A percentile compares a stretch with the other conserved stretches of the same genome.
These are phyloP conservation scores for Cyberlindnera amylophila DNA, from an alignment of 805 yeast species.

Conservation along the genomic window DNA sequence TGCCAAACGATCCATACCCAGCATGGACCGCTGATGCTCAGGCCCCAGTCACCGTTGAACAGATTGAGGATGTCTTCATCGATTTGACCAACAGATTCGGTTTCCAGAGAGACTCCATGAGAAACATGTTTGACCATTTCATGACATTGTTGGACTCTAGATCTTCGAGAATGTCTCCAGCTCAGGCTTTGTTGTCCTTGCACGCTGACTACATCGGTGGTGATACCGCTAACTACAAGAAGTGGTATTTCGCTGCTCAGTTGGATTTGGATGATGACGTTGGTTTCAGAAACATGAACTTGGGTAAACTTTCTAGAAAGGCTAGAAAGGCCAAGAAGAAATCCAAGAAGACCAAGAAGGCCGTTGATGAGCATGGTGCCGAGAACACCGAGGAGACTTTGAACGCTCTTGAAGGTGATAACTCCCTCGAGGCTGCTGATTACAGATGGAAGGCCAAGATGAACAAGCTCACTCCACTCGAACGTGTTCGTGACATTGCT, in stretches of 20 bases:
- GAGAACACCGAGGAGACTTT: conserved; percentile 57
- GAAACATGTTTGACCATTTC: conserved; percentile 85
- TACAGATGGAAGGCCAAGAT: conserved; percentile 80
- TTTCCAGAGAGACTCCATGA: conserved; percentile 89
- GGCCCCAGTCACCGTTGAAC: conserved; percentile 80
- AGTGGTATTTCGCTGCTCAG: conserved; percentile 88
- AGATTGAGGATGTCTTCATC: conserved; percentile 81
- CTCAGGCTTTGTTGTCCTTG: conserved; percentile 75
- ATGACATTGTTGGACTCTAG: conserved; percentile 82
- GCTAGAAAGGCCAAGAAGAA: conserved; percentile 79
- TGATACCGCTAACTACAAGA: conserved; percentile 78
- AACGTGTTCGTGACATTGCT: conserved; percentile 75
- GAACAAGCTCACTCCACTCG: conserved; percentile 69
- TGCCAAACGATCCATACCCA: conserved; percentile 93
- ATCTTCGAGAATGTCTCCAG: conserved; percentile 85
- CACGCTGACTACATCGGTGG: conserved; percentile 91
- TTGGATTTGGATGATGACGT: conserved; percentile 80
- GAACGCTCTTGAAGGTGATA: conserved; percentile 75
- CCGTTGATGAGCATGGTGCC: conserved; percentile 57
- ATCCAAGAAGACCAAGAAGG: conserved; percentile 71
- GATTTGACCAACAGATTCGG: conserved; percentile 82
- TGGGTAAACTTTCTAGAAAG: conserved; percentile 73
- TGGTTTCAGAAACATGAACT: conserved; percentile 77
- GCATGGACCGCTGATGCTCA: conserved; percentile 98
- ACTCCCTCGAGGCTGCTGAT: conserved; percentile 78